Conservation (phyloP, 192 early-diverging fungal species). For the Backusella psychrophila region DNA sequence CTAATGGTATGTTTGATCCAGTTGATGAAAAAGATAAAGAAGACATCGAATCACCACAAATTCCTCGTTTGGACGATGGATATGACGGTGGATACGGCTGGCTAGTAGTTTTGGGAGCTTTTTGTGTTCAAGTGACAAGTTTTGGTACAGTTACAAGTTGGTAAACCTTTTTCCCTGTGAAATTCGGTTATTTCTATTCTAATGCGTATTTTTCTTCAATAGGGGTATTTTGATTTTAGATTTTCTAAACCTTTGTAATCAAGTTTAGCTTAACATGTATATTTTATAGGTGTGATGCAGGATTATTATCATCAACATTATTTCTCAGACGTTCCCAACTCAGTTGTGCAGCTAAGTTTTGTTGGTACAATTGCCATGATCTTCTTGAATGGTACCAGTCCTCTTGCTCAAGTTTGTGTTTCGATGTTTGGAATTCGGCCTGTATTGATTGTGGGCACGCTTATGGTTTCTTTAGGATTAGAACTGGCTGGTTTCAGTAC, state of each 20-base stretch:
- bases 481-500: constrained; percentile 22
- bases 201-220: neutral
- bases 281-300: constrained; percentile 30
- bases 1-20: neutral
- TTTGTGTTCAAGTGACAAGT: constrained; percentile 32
- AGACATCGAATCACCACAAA: neutral
- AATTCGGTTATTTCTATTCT: neutral
- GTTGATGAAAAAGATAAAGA: neutral
- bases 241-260: neutral
- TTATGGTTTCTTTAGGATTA: constrained; percentile 12
- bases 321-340: constrained; percentile 17
- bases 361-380: constrained; percentile 21
- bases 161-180: constrained; percentile 2
- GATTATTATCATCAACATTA: constrained; percentile 27
- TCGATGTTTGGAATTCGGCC: constrained; percentile 12
- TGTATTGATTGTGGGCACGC: constrained; percentile 8
- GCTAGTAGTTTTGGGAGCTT: constrained; percentile 40
- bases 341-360: constrained; percentile 14
- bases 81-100: constrained; percentile 43
- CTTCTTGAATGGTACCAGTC: constrained; percentile 10
- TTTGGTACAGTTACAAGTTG: constrained; percentile 16
- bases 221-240: neutral
- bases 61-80: constrained; percentile 4
- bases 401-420: constrained; percentile 17
- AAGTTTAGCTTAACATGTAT: neutral